Conservation (phyloP, 2,329 filamentous ascomycete species). For the Seiridium cupressi region DNA sequence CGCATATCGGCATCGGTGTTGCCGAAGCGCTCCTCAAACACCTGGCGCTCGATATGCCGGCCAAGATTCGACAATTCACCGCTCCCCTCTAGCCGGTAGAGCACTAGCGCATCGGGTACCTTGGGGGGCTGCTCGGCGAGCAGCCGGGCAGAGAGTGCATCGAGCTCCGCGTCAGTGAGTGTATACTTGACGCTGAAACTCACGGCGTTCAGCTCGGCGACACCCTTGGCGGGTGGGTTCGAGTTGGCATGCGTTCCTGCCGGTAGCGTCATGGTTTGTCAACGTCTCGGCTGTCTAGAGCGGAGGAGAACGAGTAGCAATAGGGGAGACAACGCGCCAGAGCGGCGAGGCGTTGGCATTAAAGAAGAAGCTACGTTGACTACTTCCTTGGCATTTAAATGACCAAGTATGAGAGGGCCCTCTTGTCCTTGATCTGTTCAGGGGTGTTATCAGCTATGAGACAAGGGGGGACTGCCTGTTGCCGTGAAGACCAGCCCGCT, state of each 20-base stretch:
- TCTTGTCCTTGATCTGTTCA: background rate
- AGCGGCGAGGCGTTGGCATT: background rate
- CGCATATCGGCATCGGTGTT: conserved; percentile 11
- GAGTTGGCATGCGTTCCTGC: no score
- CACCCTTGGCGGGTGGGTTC: background rate
- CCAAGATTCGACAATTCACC: conserved; percentile 11
- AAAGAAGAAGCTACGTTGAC: background rate
- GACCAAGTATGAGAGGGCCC: background rate
- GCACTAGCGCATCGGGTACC: conserved; percentile 4
- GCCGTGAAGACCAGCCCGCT: no score
- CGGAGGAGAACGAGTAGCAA: background rate
- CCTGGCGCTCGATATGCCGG: conserved; percentile 13
- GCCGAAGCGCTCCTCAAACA: conserved; percentile 12
- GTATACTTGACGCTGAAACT: conserved; percentile 9
- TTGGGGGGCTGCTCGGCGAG: conserved; percentile 11
- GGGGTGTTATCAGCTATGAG: background rate
- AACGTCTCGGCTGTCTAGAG: no score
- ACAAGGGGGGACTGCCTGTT: no score
- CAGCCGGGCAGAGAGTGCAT: conserved; percentile 4
- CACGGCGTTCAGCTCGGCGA: background rate
- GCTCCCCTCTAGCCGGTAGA: conserved; percentile 9
- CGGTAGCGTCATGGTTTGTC: background rate
- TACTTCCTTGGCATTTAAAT: background rate
- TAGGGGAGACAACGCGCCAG: background rate
- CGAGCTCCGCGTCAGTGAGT: conserved; percentile 8